phyloP scores from a whole-genome alignment of 225 moss, liverwort and hornwort species.

The Rhytidiadelphus loreus region DNA sequence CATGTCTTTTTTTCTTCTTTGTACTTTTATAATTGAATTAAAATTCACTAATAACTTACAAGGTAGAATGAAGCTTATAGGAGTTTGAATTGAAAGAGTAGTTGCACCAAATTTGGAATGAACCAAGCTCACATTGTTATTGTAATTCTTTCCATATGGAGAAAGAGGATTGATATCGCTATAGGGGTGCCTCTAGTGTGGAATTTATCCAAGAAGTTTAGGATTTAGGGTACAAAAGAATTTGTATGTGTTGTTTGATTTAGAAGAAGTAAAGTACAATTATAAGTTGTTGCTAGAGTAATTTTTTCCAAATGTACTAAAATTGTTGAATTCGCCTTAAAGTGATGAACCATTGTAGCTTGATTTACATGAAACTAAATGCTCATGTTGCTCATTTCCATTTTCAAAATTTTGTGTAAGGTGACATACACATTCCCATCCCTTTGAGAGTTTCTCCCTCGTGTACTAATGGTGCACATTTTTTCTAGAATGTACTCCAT shows the following conservation, averaged over 20 bases:
- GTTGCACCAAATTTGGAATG: background rate
- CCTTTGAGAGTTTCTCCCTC: background rate
- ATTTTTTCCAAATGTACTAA: background rate
- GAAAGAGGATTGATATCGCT: background rate
- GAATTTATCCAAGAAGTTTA: background rate
- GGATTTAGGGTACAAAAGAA: background rate
- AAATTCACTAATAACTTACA: background rate
- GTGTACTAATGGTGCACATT: background rate
- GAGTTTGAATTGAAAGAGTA: background rate
- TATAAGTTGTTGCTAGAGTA: background rate
- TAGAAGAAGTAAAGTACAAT: background rate
- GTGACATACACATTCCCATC: background rate
- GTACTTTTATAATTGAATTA: background rate
- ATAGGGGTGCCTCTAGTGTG: rapidly evolving
- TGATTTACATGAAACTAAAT: background rate
- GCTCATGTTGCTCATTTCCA: background rate
- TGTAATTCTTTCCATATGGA: background rate
- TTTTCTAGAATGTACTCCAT: background rate
- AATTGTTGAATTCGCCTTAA: background rate
- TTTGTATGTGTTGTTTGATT: background rate
- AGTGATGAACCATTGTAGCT: rapidly evolving
- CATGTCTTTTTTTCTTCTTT: rapidly evolving
- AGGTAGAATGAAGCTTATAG: background rate
- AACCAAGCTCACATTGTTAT: background rate
- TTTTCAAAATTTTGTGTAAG: background rate